Evolutionary conservation across 352 stramenopile genomes (phyloP).

Genomic region (Globisporangium echinulatum): DNA sequence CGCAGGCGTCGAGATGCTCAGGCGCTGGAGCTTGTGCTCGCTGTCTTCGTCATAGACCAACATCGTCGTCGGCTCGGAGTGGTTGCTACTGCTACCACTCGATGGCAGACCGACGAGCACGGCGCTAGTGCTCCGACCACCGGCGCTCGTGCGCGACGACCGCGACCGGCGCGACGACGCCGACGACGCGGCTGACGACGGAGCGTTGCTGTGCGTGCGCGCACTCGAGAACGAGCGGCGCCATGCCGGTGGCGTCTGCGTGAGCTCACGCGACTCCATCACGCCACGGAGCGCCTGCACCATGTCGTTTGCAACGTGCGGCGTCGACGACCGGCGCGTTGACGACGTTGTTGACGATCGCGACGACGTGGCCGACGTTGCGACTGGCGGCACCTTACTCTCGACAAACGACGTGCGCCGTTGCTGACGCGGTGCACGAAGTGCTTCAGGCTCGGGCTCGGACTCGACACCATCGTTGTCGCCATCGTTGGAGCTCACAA

Average conservation of each 20-base stretch:
- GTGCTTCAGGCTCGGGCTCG: constrained; percentile 21
- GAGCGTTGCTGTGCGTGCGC: constrained; percentile 1
- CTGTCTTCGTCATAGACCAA: constrained; percentile 45
- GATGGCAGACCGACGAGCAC: background rate
- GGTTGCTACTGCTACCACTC: background rate
- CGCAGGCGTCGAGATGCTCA: constrained; percentile 12
- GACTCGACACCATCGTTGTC: constrained; percentile 12
- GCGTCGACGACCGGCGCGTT: constrained; percentile 7
- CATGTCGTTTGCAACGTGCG: constrained; percentile 27
- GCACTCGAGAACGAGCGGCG: constrained; percentile 11
- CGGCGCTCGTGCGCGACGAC: background rate
- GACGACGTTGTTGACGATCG: constrained; percentile 3
- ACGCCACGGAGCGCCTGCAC: constrained; percentile 51
- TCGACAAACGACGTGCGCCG: constrained; percentile 8
- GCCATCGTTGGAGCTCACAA: constrained; percentile 12
- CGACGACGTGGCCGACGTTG: background rate
- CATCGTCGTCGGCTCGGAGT: constrained; percentile 26
- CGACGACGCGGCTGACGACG: constrained; percentile 7
- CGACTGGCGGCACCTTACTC: background rate
- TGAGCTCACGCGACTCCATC: constrained; percentile 71
- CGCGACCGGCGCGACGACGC: constrained; percentile 6
- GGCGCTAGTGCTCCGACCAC: background rate
- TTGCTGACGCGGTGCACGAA: background rate
- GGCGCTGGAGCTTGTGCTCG: constrained; percentile 27
- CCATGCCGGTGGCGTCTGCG: constrained; percentile 27